Evolutionary conservation across 2,329 filamentous ascomycete genomes (phyloP), one percentile per base, ranked within the genome.

Genomic region (Aspergillus aculeatinus): DNA sequence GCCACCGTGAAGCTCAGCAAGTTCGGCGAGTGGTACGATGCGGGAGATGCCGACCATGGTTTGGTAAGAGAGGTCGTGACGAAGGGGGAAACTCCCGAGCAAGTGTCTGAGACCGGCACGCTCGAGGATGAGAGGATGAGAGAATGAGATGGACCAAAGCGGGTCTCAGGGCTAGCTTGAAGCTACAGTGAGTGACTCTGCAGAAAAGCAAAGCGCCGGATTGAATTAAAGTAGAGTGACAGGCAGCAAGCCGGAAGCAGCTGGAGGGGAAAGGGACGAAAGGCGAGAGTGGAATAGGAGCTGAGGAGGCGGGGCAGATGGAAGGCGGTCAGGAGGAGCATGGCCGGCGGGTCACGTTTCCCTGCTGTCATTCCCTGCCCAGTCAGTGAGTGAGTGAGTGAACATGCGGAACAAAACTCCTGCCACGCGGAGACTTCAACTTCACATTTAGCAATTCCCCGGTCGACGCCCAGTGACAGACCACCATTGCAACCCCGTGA

Each of bases 1-100:
- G 60, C 66, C 68, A 67, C 70, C 70, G 62, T 67, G 66, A 61
- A 70, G 70, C 66, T 67, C 66, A 60, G 67, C 67, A 58, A 64
- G 62, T 62, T 64, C 61, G 63, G 66, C 60, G 60, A 65, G 67
- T 62, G 60, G 64, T 60, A 67, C 61, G 63, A 67, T 65, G 50
- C 51, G 60, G 60, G 59, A 64, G 61, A 58, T 59, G 63, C 60
- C 63, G 66, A 62, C 65, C 68, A 69, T 70, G 62, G 58, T 68
- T 70, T 64, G 57, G 57, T 14, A 60, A n/a, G 25, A 53, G 33
- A 48, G 31, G 56, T 21, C 48, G 23, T 44, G 39, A 35, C 48
- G 50, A 56, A 48, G 42, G 57, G 57, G 47, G 56, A 58, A 48
- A 42, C 35, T 39, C 48, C 49, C 56, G 35, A 29, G 39, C 48